Conservation (phyloP, 179 eudicot species). For the Beta macrorhiza region DNA sequence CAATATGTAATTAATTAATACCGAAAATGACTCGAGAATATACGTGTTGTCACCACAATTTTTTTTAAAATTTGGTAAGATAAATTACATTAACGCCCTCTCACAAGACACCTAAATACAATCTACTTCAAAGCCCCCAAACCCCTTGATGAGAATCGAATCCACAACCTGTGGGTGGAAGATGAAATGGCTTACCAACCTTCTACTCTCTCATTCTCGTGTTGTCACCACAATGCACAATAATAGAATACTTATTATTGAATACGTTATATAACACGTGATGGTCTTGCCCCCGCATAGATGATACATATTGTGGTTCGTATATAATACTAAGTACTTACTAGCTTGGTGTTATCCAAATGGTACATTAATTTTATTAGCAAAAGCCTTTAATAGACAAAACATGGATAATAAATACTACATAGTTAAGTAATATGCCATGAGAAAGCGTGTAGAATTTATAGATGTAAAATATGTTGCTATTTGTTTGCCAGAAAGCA, state of each 20-base stretch:
- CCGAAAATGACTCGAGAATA: background rate
- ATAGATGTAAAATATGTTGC: slow-evolving; percentile 4
- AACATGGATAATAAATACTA: background rate
- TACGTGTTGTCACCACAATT: background rate
- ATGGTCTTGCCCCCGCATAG: background rate
- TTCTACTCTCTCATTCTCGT: too few species aligned
- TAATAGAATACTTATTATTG: background rate
- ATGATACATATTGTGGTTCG: background rate
- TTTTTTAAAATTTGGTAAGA: too few species aligned
- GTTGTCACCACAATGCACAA: background rate
- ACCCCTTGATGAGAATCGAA: too few species aligned
- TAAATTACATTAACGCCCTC: too few species aligned
- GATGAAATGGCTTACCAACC: too few species aligned
- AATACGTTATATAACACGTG: slow-evolving; percentile 12
- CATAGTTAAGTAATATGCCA: slow-evolving; percentile 18
- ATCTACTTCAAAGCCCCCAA: too few species aligned
- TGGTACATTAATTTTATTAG: background rate
- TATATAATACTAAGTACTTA: background rate
- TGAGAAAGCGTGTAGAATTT: slow-evolving; percentile 28
- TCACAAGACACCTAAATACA: too few species aligned
- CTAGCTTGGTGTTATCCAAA: slow-evolving; percentile 12
- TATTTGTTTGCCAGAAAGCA: background rate
- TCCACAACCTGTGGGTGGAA: too few species aligned
- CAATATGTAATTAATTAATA: background rate
- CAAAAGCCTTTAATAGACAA: background rate